phyloP scores from a whole-genome alignment of 2,329 filamentous ascomycete species.

The Aureobasidium sp. region DNA sequence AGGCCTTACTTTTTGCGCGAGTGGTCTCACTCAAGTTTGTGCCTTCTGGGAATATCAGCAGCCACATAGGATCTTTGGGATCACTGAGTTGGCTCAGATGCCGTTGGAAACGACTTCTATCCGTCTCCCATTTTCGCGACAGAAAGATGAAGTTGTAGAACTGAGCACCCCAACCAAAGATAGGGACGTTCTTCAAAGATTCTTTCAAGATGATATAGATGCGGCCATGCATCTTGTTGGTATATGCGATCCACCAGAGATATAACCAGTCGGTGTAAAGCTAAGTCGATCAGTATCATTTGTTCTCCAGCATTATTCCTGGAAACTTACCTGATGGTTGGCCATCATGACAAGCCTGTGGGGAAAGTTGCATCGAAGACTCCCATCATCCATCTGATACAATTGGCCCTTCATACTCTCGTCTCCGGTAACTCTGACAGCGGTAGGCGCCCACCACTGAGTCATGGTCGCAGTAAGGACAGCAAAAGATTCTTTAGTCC shows the following conservation, averaged over 20 bases:
- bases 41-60: slow-evolving; percentile 76
- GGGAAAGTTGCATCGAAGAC: slow-evolving; percentile 67
- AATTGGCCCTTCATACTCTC: slow-evolving; percentile 69
- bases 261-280: slow-evolving; percentile 86
- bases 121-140: slow-evolving; percentile 72
- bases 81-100: slow-evolving; percentile 60
- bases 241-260: slow-evolving; percentile 79
- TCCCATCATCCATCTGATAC: slow-evolving; percentile 56
- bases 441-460: slow-evolving; percentile 74
- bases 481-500: slow-evolving; percentile 78
- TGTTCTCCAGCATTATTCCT: slow-evolving; percentile 40
- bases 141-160: slow-evolving; percentile 85
- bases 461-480: slow-evolving; percentile 73
- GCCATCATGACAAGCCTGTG: slow-evolving; percentile 74
- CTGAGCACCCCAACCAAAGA: slow-evolving; percentile 69
- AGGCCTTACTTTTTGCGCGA: slow-evolving; percentile 57
- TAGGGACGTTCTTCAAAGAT: slow-evolving; percentile 68
- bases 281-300: slow-evolving; percentile 51
- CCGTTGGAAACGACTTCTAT: slow-evolving; percentile 62
- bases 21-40: slow-evolving; percentile 71
- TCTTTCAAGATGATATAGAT: slow-evolving; percentile 88
- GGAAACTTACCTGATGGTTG: slow-evolving; percentile 58
- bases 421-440: slow-evolving; percentile 74
- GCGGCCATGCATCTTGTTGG: slow-evolving; percentile 67
- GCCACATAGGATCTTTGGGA: slow-evolving; percentile 72